Evolutionary conservation across 805 yeast species (phyloP), one percentile per base, ranked within the genome.

Genomic region (Sporopachydermia lactativora): DNA sequence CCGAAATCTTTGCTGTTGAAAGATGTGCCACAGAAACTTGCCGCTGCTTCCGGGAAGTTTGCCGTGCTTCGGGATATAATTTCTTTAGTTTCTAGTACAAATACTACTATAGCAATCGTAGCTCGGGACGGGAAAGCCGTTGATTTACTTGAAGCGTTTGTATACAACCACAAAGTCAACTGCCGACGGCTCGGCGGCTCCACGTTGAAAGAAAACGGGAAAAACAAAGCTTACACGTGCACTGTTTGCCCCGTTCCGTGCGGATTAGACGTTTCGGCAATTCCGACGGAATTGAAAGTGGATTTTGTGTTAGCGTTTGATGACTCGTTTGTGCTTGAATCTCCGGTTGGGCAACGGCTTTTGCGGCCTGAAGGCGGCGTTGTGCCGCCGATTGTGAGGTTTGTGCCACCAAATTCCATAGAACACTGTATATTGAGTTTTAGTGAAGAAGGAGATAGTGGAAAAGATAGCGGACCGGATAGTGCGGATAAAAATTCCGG

Each of bases 41-140:
- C 78, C 3, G 84, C 81, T 37, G 78, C 89, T 1, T 76, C 86
- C 56, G 95, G 95, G 14, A 89, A 88, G 56, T 86, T 89, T 58
- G 67, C 70, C 43, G 82, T 79, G 2, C 58, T 89, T 45, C 68
- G 66, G 41, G 80, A 77, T 52, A 55, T 89, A 38, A 54, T 85
- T 16, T 67, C 71, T 19, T 68, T 81, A 16, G 59, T 81, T 43
- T 67, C 59, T 36, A 60, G 60, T 41, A 39, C 44, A 6, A 47
- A 55, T 16, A 64, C 77, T 36, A 66, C 78, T 43, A 61, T 88
- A 2, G 95, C 77, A 0, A 61, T 89, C 2, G 72, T 86, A 1
- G 75, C 86, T 44, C 67, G 79, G 42, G 71, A 81, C 3, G 94
- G 76, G 11, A 61, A 73, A 59, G 65, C 79, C 38, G 54, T 83